Conservation (phyloP, 768 basidiomycete species). For the Sarcomyxa edulis region DNA sequence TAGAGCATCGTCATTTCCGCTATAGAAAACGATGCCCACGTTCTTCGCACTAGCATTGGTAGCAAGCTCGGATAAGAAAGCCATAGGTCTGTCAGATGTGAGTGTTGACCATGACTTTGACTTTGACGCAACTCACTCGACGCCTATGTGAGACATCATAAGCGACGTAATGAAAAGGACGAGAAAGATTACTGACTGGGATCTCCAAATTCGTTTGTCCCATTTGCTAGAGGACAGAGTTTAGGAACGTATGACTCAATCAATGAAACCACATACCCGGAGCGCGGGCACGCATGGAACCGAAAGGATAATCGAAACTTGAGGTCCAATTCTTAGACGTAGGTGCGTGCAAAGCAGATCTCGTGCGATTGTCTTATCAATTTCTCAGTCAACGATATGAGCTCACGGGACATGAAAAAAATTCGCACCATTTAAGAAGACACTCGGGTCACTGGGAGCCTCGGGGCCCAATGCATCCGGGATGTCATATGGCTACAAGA, state of each 20-base stretch:
- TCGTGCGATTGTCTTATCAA: slow-evolving; percentile 41
- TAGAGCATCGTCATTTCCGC: slow-evolving; percentile 67
- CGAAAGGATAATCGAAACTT: slow-evolving; percentile 22
- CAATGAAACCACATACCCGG: no score
- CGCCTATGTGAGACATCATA: slow-evolving; percentile 18
- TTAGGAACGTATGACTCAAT: no score
- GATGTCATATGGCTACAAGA: slow-evolving; percentile 42
- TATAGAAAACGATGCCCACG: slow-evolving; percentile 54
- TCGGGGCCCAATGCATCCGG: slow-evolving; percentile 53
- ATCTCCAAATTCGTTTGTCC: no score
- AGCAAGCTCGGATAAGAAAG: slow-evolving; percentile 59
- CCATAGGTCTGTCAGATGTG: slow-evolving; percentile 46
- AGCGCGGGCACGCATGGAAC: no score
- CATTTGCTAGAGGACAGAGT: no score
- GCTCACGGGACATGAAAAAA: neutral
- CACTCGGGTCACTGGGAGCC: slow-evolving; percentile 39
- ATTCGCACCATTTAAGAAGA: slow-evolving; percentile 58
- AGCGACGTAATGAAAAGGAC: no score
- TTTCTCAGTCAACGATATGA: neutral
- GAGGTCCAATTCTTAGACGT: slow-evolving; percentile 45
- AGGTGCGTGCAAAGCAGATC: slow-evolving; percentile 64
- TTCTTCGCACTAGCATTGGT: slow-evolving; percentile 50
- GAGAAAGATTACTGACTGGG: slow-evolving; percentile 29
- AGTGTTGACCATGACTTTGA: neutral
- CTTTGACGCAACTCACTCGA: no score